Conservation (phyloP, 371 early-diverging fungal species). For the Lichtheimia ramosa region DNA sequence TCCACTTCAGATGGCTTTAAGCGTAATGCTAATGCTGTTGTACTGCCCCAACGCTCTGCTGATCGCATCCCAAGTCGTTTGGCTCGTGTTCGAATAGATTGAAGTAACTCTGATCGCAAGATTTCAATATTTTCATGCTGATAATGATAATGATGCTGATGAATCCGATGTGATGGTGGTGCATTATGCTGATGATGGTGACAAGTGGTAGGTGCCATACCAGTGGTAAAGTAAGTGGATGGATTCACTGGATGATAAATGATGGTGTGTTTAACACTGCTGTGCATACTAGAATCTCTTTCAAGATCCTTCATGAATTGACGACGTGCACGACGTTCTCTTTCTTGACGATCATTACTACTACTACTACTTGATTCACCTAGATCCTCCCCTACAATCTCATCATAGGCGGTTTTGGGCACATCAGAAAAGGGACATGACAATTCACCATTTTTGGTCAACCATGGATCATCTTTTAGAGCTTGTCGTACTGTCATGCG, state of each 20-base stretch:
- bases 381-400: conserved; percentile 12
- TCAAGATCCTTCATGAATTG: conserved; percentile 39
- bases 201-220: neutral
- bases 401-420: conserved; percentile 22
- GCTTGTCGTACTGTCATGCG: conserved; percentile 47
- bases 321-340: conserved; percentile 27
- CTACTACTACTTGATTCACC: conserved; percentile 15
- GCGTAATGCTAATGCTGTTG: conserved; percentile 8
- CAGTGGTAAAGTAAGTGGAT: conserved; percentile 40
- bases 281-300: conserved; percentile 22
- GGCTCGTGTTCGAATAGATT: conserved; percentile 31
- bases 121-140: conserved; percentile 34
- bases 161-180: neutral
- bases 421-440: conserved; percentile 25
- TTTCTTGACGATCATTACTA: conserved; percentile 21
- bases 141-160: conserved; percentile 14
- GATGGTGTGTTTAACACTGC: conserved; percentile 29
- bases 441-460: conserved; percentile 32
- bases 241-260: conserved; percentile 45
- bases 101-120: conserved; percentile 41
- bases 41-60: conserved; percentile 32
- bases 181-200: conserved; percentile 8
- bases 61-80: conserved; percentile 34
- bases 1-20: conserved; percentile 4
- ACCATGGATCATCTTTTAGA: conserved; percentile 55